phyloP scores from a whole-genome alignment of 352 stramenopile species.

The Phytopythium vexans region DNA sequence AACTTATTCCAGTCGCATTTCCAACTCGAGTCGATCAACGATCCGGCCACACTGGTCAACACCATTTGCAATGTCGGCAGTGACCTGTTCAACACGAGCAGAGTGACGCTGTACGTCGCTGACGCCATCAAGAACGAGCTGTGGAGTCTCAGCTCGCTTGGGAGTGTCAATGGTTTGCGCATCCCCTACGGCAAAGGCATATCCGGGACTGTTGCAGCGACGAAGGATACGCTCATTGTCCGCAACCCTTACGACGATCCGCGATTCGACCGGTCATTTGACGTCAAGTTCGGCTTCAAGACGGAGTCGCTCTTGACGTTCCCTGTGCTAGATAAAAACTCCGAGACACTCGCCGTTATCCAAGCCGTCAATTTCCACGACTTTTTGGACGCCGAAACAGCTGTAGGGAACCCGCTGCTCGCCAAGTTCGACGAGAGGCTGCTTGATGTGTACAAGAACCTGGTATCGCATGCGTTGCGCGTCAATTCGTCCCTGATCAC shows the following conservation, averaged over 20 bases:
- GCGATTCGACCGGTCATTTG: slow-evolving; percentile 78
- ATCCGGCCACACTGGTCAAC: slow-evolving; percentile 65
- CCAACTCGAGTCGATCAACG: slow-evolving; percentile 62
- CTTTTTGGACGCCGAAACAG: slow-evolving; percentile 32
- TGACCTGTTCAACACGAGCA: slow-evolving; percentile 63
- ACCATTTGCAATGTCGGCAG: slow-evolving; percentile 71
- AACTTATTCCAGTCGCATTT: slow-evolving; percentile 62
- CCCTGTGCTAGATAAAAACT: slow-evolving; percentile 62
- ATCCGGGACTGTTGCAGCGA: slow-evolving; percentile 57
- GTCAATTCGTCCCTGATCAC: slow-evolving; percentile 81
- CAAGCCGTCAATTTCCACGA: slow-evolving; percentile 57
- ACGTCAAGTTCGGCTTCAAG: slow-evolving; percentile 81
- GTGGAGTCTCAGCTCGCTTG: slow-evolving; percentile 66
- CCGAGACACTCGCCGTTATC: slow-evolving; percentile 63
- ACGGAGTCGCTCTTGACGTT: slow-evolving; percentile 76
- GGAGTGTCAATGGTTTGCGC: slow-evolving; percentile 67
- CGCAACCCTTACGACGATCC: slow-evolving; percentile 72
- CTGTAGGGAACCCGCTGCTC: slow-evolving; percentile 35
- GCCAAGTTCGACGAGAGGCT: slow-evolving; percentile 59
- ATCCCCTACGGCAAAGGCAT: slow-evolving; percentile 80
- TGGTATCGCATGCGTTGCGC: slow-evolving; percentile 54
- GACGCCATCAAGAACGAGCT: slow-evolving; percentile 75
- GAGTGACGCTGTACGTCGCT: slow-evolving; percentile 70
- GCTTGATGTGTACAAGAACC: slow-evolving; percentile 55
- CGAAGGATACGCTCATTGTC: slow-evolving; percentile 56